These are phyloP conservation scores for Dactylella cylindrospora DNA, from an alignment of 2,329 filamentous ascomycete genomes.

Conservation along the genomic window DNA sequence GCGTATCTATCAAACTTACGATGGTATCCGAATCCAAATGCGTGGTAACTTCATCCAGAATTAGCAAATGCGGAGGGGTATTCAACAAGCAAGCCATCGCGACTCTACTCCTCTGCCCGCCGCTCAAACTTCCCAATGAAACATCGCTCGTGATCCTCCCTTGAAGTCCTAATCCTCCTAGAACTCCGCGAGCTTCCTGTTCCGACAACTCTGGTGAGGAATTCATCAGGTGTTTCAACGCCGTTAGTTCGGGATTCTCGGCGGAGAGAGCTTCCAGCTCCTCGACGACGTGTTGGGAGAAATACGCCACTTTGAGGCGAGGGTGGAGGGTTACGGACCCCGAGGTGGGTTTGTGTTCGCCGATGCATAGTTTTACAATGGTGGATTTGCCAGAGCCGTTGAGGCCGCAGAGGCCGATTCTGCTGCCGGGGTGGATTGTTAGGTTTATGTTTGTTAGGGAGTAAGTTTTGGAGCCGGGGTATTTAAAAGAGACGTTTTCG, in stretches of 20 bases:
- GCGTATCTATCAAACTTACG: slow-evolving; percentile 66
- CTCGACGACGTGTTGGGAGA: slow-evolving; percentile 78
- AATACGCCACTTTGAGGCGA: slow-evolving; percentile 70
- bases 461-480: slow-evolving; percentile 55
- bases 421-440: slow-evolving; percentile 70
- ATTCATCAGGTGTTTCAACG: slow-evolving; percentile 56
- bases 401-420: slow-evolving; percentile 73
- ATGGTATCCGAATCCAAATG: slow-evolving; percentile 84
- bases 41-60: slow-evolving; percentile 80
- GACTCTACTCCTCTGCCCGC: slow-evolving; percentile 70
- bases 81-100: slow-evolving; percentile 67
- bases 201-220: slow-evolving; percentile 66
- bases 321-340: slow-evolving; percentile 69
- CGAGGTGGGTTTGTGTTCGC: slow-evolving; percentile 59
- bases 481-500: slow-evolving; percentile 69
- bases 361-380: slow-evolving; percentile 68
- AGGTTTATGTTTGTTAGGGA: slow-evolving; percentile 66
- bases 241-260: slow-evolving; percentile 60
- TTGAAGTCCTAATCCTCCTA: slow-evolving; percentile 69
- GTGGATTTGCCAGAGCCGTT: slow-evolving; percentile 85
- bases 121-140: slow-evolving; percentile 71
- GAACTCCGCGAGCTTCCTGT: slow-evolving; percentile 66
- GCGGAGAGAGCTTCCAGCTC: slow-evolving; percentile 60
- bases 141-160: slow-evolving; percentile 73
- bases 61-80: slow-evolving; percentile 65